Evolutionary conservation across 345 rosid genomes (phyloP).

Genomic region (Pistacia vera): DNA sequence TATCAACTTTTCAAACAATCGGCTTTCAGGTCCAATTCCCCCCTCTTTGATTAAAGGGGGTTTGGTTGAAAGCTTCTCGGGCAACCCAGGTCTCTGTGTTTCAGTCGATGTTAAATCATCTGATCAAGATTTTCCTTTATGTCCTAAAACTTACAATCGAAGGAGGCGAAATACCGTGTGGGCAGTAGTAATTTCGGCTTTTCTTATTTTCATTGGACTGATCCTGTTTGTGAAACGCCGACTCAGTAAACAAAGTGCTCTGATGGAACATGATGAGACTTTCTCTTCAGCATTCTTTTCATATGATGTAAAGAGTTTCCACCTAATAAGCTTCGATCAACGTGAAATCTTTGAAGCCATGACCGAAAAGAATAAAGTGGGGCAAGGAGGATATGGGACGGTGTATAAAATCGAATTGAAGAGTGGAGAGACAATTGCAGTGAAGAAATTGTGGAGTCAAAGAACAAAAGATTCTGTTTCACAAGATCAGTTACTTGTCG

Average conservation of each 20-base stretch:
- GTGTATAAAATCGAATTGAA: slow-evolving; percentile 69
- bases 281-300: slow-evolving; percentile 66
- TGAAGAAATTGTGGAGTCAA: slow-evolving; percentile 76
- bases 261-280: slow-evolving; percentile 58
- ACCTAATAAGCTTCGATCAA: slow-evolving; percentile 67
- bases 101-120: slow-evolving; percentile 49
- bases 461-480: slow-evolving; percentile 52
- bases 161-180: slow-evolving; percentile 60
- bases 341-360: slow-evolving; percentile 73
- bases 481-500: slow-evolving; percentile 48
- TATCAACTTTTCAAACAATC: slow-evolving; percentile 75
- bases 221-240: slow-evolving; percentile 61
- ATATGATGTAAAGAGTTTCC: slow-evolving; percentile 82
- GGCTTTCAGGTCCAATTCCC: slow-evolving; percentile 87
- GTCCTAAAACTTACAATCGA: slow-evolving; percentile 45
- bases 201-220: slow-evolving; percentile 53
- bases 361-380: slow-evolving; percentile 81
- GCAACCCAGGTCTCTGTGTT: slow-evolving; percentile 84
- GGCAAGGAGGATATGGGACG: slow-evolving; percentile 85
- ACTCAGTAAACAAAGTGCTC: slow-evolving; percentile 45
- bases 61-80: slow-evolving; percentile 75
- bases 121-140: slow-evolving; percentile 52
- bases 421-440: slow-evolving; percentile 79
- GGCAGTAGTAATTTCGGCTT: slow-evolving; percentile 59
- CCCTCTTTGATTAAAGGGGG: slow-evolving; percentile 67